Evolutionary conservation across 306 rosid genomes (phyloP).

Genomic region (Bauhinia variegata): DNA sequence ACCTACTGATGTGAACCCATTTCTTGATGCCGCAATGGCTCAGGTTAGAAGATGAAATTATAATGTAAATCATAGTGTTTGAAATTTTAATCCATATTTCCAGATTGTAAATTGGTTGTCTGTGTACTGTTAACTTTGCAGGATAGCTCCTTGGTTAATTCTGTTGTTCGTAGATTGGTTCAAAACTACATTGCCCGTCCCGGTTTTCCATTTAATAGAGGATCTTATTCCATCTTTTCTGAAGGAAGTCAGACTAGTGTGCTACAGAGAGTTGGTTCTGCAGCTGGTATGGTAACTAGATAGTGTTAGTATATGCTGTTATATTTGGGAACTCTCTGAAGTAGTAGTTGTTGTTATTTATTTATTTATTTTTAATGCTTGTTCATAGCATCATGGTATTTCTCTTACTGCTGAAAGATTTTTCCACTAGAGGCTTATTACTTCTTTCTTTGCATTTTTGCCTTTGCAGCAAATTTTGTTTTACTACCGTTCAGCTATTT

Average conservation of each 20-base stretch:
- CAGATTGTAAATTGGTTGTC: constrained; percentile 30
- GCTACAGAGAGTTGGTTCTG: constrained; percentile 92
- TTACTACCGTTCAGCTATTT: constrained; percentile 81
- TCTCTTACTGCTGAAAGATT: constrained; percentile 31
- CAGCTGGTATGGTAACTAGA: constrained; percentile 71
- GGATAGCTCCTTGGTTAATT: constrained; percentile 75
- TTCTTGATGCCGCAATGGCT: constrained; percentile 89
- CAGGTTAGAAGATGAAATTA: constrained; percentile 67
- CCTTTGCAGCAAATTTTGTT: constrained; percentile 82
- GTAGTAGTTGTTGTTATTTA: no score
- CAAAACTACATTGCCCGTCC: constrained; percentile 67
- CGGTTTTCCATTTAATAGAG: constrained; percentile 53
- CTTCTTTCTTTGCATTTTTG: constrained; percentile 30
- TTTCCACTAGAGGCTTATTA: constrained; percentile 29
- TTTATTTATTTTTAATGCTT: constrained; percentile 2
- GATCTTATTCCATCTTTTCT: constrained; percentile 69
- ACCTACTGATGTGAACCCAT: constrained; percentile 80
- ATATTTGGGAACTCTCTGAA: constrained; percentile 14
- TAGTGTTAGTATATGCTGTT: constrained; percentile 8
- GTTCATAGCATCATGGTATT: constrained; percentile 3
- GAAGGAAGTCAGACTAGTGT: constrained; percentile 90
- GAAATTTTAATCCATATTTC: constrained; percentile 27
- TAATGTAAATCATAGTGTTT: constrained; percentile 22
- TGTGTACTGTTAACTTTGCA: constrained; percentile 53
- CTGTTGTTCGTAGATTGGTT: constrained; percentile 73